Evolutionary conservation across 169 alveolate species (phyloP), one percentile per base, ranked within the genome.

Genomic region (Perkinsus marinus): DNA sequence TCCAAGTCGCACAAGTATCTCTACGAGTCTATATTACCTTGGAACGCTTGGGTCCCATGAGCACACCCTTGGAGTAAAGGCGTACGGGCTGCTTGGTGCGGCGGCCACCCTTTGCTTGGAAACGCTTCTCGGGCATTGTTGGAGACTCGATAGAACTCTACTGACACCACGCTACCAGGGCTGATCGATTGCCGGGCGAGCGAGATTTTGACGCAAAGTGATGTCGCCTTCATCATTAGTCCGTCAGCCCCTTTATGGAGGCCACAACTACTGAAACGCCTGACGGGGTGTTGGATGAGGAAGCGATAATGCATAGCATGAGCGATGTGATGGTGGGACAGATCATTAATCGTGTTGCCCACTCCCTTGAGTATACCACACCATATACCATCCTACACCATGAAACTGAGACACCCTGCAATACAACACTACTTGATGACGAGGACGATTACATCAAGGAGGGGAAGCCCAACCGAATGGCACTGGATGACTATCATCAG

Each of bases 21-120:
- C 2, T 39, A 39, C 22, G 38, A 69, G n/a, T 90, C 34, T 0
- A 68, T 89, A 46, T 91, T n/a, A 37, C 92, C 79, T 47, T 39
- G 79, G 89, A 96, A 97, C 98, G 95, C 95, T 97, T 96, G 96
- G 97, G 96, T 38, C 99, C 99, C 93, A 96, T 95, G 93, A 96
- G 96, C n/a, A 96, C 95, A 68, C 98, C 99, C 93, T 95, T 96
- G 91, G 97, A 96, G 93, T 96, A 97, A 43, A 96, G 97, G 93
- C 99, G 95, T 47, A 96, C 96, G 43, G 98, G 98, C 94, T 96
- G 96, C 92, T 95, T 95, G 57, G 92, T 90, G 89, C 93, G 90
- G 79, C 79, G 79, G 79, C 79, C 79, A 57, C 79, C 79, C 79
- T 57, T 57, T 57, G 79, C 79, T 57, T 57, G 79, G 79, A 57